Conservation (phyloP, 1,139 yeast species). For the Meyerozyma sp. region DNA sequence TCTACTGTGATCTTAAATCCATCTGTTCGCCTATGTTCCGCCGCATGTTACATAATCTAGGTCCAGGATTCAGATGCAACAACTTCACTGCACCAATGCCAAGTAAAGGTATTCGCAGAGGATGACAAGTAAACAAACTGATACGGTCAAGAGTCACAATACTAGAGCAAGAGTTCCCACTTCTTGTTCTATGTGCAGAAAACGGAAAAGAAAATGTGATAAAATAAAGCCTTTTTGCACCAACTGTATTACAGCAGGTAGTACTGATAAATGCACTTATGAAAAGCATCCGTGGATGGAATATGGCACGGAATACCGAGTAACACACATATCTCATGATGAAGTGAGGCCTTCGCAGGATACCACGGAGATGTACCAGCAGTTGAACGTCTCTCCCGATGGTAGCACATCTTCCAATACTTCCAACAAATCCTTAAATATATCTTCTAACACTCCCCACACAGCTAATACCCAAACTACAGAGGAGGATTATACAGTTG, state of each 20-base stretch:
- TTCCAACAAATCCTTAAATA: no score
- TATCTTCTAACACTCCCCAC: no score
- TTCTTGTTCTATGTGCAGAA: conserved; percentile 26
- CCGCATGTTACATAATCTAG: no score
- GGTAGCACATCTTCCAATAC: neutral
- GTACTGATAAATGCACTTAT: conserved; percentile 18
- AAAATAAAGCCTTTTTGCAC: conserved; percentile 21
- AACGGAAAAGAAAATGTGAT: conserved; percentile 28
- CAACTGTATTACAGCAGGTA: conserved; percentile 16
- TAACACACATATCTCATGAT: conserved; percentile 9
- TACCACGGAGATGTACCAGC: conserved; percentile 19
- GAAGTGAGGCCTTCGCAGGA: conserved; percentile 20
- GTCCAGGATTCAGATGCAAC: no score
- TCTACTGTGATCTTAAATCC: no score
- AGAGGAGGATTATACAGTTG: conserved; percentile 23
- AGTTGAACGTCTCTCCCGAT: conserved; percentile 5
- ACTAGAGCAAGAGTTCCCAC: conserved; percentile 24
- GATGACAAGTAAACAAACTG: neutral
- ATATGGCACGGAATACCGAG: neutral
- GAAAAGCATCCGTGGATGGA: conserved; percentile 11
- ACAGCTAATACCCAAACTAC: neutral
- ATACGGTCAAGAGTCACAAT: neutral
- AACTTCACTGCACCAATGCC: no score
- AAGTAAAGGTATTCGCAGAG: neutral
- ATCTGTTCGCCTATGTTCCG: no score